Evolutionary conservation across 2,329 filamentous ascomycete genomes (phyloP), one percentile per base, ranked within the genome.

Genomic region (Arthrinium puccinioides): DNA sequence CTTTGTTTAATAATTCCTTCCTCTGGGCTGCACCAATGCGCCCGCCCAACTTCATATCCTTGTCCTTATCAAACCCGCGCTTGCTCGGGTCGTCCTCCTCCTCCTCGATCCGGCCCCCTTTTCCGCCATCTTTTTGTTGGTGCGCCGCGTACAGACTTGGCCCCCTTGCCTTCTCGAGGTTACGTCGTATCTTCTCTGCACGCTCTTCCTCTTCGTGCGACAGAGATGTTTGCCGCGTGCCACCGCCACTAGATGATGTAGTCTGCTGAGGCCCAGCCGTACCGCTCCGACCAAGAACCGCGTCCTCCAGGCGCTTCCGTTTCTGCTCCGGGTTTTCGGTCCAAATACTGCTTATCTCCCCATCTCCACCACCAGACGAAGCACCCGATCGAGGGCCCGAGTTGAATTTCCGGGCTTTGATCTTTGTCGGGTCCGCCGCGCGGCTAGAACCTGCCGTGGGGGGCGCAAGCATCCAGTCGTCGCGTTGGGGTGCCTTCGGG

Each of bases 241-340:
- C 14, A 70, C 48, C 66, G 66, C 41, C 64, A 62, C 31, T 63
- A 42, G 61, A 59, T 25, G 63, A 44, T 59, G 64, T 37, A 44
- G 57, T 32, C 40, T 9, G 43, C 38, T 10, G 30, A 69, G 48
- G 67, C 64, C 44, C 61, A 60, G n/a, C 63, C 25, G 32, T n/a
- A 40, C 63, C 62, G 14, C 64, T 63, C 3, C 89, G 76, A 1
- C 89, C 89, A 48, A 96, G 74, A 9, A 94, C 84, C 37, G 92
- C 79, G 56, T 94, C 80, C 49, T 84, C 81, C 16, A 96, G 63
- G 26, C 87, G 74, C 59, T 83, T 81, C 40, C 85, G 77, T 59
- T 94, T 94, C 61, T 96, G 76, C 56, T 90, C 85, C 0, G 87
- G 85, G 8, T 87, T 95, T 60, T 97, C 90, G 1, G 87, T 89